Evolutionary conservation across 2,329 filamentous ascomycete genomes (phyloP).

Genomic region (Parastagonospora nodorum): DNA sequence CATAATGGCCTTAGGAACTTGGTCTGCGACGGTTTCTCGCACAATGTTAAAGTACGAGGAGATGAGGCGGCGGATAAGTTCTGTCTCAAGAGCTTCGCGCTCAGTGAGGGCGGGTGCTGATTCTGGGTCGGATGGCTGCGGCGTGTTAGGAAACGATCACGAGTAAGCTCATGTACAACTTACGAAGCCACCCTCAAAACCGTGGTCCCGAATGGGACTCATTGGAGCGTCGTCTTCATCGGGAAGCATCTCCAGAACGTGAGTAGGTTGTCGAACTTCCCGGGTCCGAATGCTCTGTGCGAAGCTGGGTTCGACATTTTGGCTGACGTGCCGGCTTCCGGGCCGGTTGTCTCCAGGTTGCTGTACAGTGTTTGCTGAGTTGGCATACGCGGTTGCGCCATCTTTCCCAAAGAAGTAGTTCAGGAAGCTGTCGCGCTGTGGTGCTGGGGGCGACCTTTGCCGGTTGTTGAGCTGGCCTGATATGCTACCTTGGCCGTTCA

Average conservation of each 20-base stretch:
- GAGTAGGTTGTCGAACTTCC: conserved; percentile 60
- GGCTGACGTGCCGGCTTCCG: conserved; percentile 72
- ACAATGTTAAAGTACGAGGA: conserved; percentile 99
- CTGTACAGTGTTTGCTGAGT: conserved; percentile 50
- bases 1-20: conserved; percentile 99
- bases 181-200: conserved; percentile 63
- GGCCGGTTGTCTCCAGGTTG: conserved; percentile 44
- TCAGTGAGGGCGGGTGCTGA: conserved; percentile 90
- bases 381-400: conserved; percentile 58
- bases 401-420: conserved; percentile 99
- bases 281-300: conserved; percentile 77
- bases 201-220: conserved; percentile 40
- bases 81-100: conserved; percentile 94
- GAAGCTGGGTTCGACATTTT: conserved; percentile 79
- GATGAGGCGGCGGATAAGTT: conserved; percentile 94
- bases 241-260: conserved; percentile 48
- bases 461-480: conserved; percentile 69
- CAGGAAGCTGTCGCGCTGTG: conserved; percentile 86
- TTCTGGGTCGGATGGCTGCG: conserved; percentile 48
- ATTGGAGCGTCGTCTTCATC: conserved; percentile 51
- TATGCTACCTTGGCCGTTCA: conserved; percentile 64
- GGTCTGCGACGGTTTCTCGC: conserved; percentile 95
- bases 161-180: conserved; percentile 43
- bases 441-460: conserved; percentile 62
- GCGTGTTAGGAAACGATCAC: conserved; percentile 21